Evolutionary conservation across 306 rosid genomes (phyloP).

Genomic region (Alnus glutinosa): DNA sequence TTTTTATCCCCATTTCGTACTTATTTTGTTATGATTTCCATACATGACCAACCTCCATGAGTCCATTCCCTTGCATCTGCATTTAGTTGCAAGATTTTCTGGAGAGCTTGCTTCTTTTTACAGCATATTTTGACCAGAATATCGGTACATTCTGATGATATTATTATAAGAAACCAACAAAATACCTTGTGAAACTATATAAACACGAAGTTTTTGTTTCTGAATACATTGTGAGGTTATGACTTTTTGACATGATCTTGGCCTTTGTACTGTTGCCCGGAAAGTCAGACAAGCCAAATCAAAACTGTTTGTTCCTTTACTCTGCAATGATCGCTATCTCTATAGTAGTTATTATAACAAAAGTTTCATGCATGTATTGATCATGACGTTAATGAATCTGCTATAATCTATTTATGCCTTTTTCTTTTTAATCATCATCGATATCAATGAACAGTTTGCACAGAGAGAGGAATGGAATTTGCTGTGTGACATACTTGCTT

Average conservation of each 20-base stretch:
- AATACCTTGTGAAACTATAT: no score
- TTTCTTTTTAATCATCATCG: slow-evolving; percentile 23
- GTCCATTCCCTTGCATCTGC: neutral
- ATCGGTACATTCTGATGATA: neutral
- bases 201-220: neutral
- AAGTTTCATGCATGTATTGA: neutral
- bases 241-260: neutral
- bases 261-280: neutral
- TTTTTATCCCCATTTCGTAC: neutral
- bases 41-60: neutral
- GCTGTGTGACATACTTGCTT: slow-evolving; percentile 67
- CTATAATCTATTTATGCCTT: neutral
- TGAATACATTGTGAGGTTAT: neutral
- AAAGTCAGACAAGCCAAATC: neutral
- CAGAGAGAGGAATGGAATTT: slow-evolving; percentile 79
- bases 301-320: neutral
- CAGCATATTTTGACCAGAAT: slow-evolving; percentile 1
- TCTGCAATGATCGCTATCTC: neutral
- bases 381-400: slow-evolving; percentile 8
- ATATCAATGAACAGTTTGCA: slow-evolving; percentile 84
- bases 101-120: neutral
- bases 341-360: neutral
- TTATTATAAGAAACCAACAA: neutral
- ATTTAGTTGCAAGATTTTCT: slow-evolving; percentile 2
- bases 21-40: neutral